A percentile compares a stretch with the other conserved stretches of the same genome.
phyloP scores from a whole-genome alignment of 176 grass and related monocot species.

The Triticum urartu region DNA sequence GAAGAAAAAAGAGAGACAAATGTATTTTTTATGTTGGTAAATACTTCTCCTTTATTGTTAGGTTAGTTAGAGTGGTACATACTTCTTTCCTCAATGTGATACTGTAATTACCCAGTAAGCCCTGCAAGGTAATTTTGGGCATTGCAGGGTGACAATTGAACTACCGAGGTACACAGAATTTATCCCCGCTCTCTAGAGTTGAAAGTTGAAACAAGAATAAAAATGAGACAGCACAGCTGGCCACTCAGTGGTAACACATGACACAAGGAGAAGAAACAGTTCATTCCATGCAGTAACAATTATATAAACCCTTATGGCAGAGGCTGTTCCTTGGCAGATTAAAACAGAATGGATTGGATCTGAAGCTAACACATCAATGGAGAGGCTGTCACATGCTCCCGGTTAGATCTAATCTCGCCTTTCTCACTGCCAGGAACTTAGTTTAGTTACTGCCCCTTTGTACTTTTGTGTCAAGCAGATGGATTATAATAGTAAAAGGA shows the following conservation, averaged over 20 bases:
- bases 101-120: conserved; percentile 4
- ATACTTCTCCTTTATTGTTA: neutral
- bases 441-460: conserved; percentile 46
- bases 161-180: conserved; percentile 13
- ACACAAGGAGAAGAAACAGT: conserved; percentile 41
- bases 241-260: conserved; percentile 46
- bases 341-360: conserved; percentile 50
- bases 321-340: conserved; percentile 44
- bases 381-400: conserved; percentile 45
- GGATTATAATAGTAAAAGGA: conserved; percentile 44
- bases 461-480: conserved; percentile 44
- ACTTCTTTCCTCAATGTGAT: neutral
- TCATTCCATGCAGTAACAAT: conserved; percentile 60
- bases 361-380: conserved; percentile 36
- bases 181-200: conserved; percentile 20
- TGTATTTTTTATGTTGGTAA: neutral
- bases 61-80: neutral
- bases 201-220: conserved; percentile 45
- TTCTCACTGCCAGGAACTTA: conserved; percentile 40
- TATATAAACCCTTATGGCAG: conserved; percentile 40
- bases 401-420: conserved; percentile 61
- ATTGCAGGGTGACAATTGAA: conserved; percentile 52
- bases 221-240: conserved; percentile 43
- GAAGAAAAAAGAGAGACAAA: neutral
- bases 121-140: conserved; percentile 28